These are phyloP conservation scores for Suillus fuscotomentosus DNA, from an alignment of 768 basidiomycete genomes.

Conservation along the genomic window DNA sequence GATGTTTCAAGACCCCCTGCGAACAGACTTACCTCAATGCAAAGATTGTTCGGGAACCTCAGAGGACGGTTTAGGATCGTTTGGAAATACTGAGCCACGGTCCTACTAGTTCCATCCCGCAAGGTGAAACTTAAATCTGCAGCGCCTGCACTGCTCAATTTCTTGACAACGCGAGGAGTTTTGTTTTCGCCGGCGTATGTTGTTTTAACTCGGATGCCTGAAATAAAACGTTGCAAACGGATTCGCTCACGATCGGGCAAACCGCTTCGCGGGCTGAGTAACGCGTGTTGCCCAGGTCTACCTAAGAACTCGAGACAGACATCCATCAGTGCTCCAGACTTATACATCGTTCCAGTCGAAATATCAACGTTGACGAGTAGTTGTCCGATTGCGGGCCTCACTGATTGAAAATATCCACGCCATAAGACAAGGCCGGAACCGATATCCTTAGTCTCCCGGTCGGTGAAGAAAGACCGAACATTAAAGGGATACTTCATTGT, in stretches of 20 bases:
- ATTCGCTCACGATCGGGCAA: slow-evolving; percentile 54
- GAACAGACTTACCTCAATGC: slow-evolving; percentile 55
- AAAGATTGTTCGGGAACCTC: slow-evolving; percentile 60
- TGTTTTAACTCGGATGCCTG: slow-evolving; percentile 50
- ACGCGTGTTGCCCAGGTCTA: slow-evolving; percentile 24
- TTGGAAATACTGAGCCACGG: slow-evolving; percentile 64
- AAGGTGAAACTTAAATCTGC: slow-evolving; percentile 52
- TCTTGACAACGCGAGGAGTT: slow-evolving; percentile 61
- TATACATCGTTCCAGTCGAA: slow-evolving; percentile 75
- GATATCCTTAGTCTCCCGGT: slow-evolving; percentile 49
- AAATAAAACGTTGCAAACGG: slow-evolving; percentile 53
- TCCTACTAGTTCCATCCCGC: slow-evolving; percentile 53
- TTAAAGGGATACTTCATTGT: slow-evolving; percentile 68
- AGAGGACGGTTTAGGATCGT: slow-evolving; percentile 51
- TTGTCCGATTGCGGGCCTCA: slow-evolving; percentile 61
- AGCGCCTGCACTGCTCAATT: slow-evolving; percentile 54
- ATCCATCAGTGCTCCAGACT: slow-evolving; percentile 54
- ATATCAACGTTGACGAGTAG: slow-evolving; percentile 79
- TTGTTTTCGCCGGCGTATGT: slow-evolving; percentile 37
- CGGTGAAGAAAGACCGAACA: slow-evolving; percentile 71
- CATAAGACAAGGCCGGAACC: slow-evolving; percentile 68
- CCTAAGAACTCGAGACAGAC: slow-evolving; percentile 59
- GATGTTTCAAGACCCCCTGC: not conserved
- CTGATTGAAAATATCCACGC: slow-evolving; percentile 81
- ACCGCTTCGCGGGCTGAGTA: slow-evolving; percentile 38